These are phyloP conservation scores for Sporisorium graminicola DNA, from an alignment of 1,284 basidiomycete species.

Conservation along the genomic window DNA sequence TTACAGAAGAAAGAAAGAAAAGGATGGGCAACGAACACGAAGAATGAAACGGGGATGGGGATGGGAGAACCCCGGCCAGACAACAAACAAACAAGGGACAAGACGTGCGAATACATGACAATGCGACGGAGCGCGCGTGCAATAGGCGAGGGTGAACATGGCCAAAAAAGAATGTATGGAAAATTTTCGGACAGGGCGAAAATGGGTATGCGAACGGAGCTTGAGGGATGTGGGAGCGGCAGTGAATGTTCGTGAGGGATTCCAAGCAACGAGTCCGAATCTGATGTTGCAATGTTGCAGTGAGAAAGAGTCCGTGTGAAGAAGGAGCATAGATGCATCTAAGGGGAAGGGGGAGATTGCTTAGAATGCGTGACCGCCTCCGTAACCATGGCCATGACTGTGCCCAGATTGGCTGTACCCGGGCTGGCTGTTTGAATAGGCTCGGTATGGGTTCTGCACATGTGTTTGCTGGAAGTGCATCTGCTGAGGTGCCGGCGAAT, in stretches of 20 bases:
- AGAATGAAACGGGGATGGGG: not conserved
- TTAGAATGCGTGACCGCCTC: slow-evolving; percentile 20
- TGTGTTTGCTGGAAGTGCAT: slow-evolving; percentile 22
- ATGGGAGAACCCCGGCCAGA: not conserved
- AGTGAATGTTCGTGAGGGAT: slow-evolving; percentile 8
- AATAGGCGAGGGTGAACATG: not conserved
- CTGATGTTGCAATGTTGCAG: not conserved
- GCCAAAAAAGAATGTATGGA: slow-evolving; percentile 6
- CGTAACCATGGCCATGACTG: slow-evolving; percentile 4
- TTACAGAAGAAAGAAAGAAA: slow-evolving; percentile 19
- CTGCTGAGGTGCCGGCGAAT: slow-evolving; percentile 11
- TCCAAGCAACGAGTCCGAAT: slow-evolving; percentile 5
- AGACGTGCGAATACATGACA: slow-evolving; percentile 8
- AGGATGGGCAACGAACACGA: slow-evolving; percentile 1
- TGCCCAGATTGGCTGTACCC: slow-evolving; percentile 5
- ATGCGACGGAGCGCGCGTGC: not conserved
- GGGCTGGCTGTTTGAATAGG: not conserved
- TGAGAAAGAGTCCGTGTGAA: slow-evolving; percentile 15
- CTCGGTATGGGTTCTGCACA: slow-evolving; percentile 35
- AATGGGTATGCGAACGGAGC: slow-evolving; percentile 9
- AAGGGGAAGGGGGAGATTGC: not conserved
- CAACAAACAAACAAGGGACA: not conserved
- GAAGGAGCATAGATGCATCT: slow-evolving; percentile 3
- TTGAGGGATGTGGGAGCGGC: slow-evolving; percentile 2
- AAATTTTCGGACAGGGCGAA: not conserved